These are phyloP conservation scores for Dissophora ornata DNA, from an alignment of 192 early-diverging fungal genomes.

Conservation along the genomic window DNA sequence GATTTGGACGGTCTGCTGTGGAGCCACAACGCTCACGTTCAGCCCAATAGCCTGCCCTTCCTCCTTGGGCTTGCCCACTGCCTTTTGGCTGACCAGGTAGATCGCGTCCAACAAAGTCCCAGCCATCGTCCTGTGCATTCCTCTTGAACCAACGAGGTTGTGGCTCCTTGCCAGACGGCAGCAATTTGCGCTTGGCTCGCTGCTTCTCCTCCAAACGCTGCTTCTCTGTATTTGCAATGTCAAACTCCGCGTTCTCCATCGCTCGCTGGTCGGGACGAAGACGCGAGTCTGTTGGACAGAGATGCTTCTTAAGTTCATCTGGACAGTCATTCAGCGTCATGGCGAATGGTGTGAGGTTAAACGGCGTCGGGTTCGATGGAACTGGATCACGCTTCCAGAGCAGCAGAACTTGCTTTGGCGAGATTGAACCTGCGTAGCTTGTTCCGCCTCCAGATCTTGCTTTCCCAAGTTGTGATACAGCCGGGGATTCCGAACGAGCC, in stretches of 20 bases:
- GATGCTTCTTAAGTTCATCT: slow-evolving; percentile 60
- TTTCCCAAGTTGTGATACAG: slow-evolving; percentile 8
- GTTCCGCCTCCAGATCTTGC: slow-evolving; percentile 12
- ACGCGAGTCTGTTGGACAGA: slow-evolving; percentile 87
- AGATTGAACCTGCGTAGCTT: slow-evolving; percentile 47
- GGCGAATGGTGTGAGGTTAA: slow-evolving; percentile 82
- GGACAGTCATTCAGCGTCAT: slow-evolving; percentile 81
- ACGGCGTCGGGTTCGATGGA: slow-evolving; percentile 65
- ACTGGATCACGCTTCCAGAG: slow-evolving; percentile 73
- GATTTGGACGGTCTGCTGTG: slow-evolving; percentile 29
- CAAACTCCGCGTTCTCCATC: slow-evolving; percentile 87
- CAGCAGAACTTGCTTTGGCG: slow-evolving; percentile 60
- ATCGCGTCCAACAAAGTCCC: slow-evolving; percentile 53
- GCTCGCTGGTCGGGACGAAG: slow-evolving; percentile 87
- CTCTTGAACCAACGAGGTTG: slow-evolving; percentile 85
- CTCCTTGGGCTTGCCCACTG: slow-evolving; percentile 73
- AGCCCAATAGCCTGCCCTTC: slow-evolving; percentile 78
- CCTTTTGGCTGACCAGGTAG: slow-evolving; percentile 69
- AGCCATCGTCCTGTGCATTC: slow-evolving; percentile 54
- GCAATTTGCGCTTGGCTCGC: slow-evolving; percentile 65
- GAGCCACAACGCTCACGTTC: slow-evolving; percentile 65
- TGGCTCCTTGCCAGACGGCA: slow-evolving; percentile 66
- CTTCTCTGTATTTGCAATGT: slow-evolving; percentile 79
- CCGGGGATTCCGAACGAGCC: background rate
- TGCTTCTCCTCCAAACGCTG: slow-evolving; percentile 82